Evolutionary conservation across 106 monocot species (phyloP).

Genomic region (Dactylorhiza incarnata): DNA sequence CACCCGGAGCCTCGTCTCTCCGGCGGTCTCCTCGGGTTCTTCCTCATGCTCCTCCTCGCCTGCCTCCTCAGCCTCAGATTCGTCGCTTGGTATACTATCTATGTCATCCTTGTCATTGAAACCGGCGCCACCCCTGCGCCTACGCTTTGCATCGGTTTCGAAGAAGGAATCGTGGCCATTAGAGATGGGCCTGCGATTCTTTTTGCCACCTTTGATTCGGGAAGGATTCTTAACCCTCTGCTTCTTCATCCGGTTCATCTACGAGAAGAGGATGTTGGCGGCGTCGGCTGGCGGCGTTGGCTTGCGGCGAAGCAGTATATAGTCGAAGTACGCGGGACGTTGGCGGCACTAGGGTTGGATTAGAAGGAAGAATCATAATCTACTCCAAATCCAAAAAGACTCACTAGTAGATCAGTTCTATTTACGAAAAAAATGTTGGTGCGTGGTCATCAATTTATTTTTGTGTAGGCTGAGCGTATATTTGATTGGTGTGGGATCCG

Average conservation of each 20-base stretch:
- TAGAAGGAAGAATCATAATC: too few species aligned
- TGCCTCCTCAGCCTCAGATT: conserved; percentile 13
- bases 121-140: conserved; percentile 11
- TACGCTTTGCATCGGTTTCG: conserved; percentile 33
- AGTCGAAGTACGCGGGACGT: too few species aligned
- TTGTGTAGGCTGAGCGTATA: too few species aligned
- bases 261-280: too few species aligned
- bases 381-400: too few species aligned
- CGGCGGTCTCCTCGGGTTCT: conserved; percentile 56
- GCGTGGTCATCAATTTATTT: too few species aligned
- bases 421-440: too few species aligned
- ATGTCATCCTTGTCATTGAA: conserved; percentile 18
- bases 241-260: conserved; percentile 4
- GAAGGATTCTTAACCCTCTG: conserved; percentile 13
- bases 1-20: conserved; percentile 57
- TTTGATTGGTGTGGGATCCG: too few species aligned
- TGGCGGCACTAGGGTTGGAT: too few species aligned
- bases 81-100: conserved; percentile 39
- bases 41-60: conserved; percentile 19
- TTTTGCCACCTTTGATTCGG: conserved; percentile 3
- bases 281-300: too few species aligned
- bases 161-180: conserved; percentile 36
- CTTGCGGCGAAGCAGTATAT: too few species aligned
- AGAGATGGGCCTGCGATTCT: conserved; percentile 2
- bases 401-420: too few species aligned